A percentile compares a stretch with the other conserved stretches of the same genome.
Evolutionary conservation across 495 filamentous ascomycete genomes (phyloP).

Genomic region (Lichenothelia convexa): DNA sequence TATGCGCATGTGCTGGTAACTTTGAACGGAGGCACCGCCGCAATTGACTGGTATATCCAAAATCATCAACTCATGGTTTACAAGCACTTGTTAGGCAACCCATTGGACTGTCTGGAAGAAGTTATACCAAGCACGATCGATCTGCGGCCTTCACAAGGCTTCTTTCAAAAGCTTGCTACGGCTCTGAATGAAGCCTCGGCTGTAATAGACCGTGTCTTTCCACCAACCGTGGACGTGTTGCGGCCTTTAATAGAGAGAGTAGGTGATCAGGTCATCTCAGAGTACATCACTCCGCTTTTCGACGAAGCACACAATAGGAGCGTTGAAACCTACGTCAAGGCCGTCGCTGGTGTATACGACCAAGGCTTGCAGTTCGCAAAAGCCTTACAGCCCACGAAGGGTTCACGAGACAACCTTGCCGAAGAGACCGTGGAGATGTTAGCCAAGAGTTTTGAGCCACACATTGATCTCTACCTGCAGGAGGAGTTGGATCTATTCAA

Average conservation of each 20-base stretch:
- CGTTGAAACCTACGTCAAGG: constrained; percentile 65
- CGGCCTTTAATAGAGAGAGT: constrained; percentile 65
- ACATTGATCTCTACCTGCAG: constrained; percentile 80
- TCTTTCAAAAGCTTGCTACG: constrained; percentile 54
- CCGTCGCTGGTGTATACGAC: constrained; percentile 70
- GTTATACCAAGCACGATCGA: constrained; percentile 37
- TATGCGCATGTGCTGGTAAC: constrained; percentile 72
- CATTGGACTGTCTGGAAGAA: constrained; percentile 63
- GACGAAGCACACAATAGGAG: constrained; percentile 71
- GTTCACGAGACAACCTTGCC: constrained; percentile 34
- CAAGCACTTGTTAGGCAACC: constrained; percentile 51
- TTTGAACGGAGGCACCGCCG: constrained; percentile 65
- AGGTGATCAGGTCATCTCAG: constrained; percentile 64
- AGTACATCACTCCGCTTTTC: constrained; percentile 72
- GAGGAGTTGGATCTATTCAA: constrained; percentile 84
- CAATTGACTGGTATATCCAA: constrained; percentile 68
- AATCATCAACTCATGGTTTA: constrained; percentile 68
- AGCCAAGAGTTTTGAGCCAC: constrained; percentile 63
- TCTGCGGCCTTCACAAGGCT: constrained; percentile 57
- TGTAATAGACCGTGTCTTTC: constrained; percentile 74
- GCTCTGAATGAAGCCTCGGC: constrained; percentile 72
- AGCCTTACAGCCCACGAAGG: constrained; percentile 45
- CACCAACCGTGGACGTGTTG: constrained; percentile 51
- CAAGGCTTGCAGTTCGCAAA: constrained; percentile 60
- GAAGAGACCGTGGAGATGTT: constrained; percentile 41